Evolutionary conservation across 2,329 filamentous ascomycete species (phyloP).

Genomic region (Colletotrichum sp.): DNA sequence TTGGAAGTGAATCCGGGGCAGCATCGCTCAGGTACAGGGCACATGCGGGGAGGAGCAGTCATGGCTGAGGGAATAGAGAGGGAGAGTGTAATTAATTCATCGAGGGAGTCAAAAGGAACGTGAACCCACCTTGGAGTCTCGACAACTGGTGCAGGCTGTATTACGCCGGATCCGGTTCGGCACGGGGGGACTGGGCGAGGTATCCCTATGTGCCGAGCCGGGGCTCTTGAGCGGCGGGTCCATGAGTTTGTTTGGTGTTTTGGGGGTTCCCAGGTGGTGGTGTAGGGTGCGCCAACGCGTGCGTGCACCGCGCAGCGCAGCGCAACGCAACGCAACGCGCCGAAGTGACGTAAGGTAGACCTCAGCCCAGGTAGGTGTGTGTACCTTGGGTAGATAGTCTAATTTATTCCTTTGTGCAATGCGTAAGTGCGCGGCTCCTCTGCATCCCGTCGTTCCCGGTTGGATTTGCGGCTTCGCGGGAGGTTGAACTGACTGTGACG

Average conservation of each 20-base stretch:
- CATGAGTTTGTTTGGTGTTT: not conserved
- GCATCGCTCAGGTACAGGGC: not conserved
- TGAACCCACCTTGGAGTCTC: constrained; percentile 40
- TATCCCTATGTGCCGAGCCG: constrained; percentile 5
- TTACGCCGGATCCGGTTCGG: constrained; percentile 32
- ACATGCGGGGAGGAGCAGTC: not conserved
- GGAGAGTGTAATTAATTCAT: not conserved
- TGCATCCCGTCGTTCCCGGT: not conserved
- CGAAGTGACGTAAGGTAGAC: not conserved
- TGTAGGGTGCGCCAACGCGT: constrained; percentile 1
- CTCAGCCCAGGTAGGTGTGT: not conserved
- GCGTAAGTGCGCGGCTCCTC: not conserved
- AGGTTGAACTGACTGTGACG: constrained; percentile 1
- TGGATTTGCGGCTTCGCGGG: not conserved
- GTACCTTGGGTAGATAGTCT: not conserved
- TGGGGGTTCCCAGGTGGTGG: not conserved
- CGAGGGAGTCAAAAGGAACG: not conserved
- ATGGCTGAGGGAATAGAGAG: not conserved
- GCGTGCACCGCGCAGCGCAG: not conserved
- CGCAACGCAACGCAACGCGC: not conserved
- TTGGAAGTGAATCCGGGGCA: not conserved
- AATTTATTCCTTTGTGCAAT: not conserved
- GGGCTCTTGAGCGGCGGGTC: constrained; percentile 20
- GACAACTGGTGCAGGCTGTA: constrained; percentile 35
- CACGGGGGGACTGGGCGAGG: constrained; percentile 14